Evolutionary conservation across 2,329 filamentous ascomycete species (phyloP), one percentile per base, ranked within the genome.

Genomic region (Curvularia sp.): DNA sequence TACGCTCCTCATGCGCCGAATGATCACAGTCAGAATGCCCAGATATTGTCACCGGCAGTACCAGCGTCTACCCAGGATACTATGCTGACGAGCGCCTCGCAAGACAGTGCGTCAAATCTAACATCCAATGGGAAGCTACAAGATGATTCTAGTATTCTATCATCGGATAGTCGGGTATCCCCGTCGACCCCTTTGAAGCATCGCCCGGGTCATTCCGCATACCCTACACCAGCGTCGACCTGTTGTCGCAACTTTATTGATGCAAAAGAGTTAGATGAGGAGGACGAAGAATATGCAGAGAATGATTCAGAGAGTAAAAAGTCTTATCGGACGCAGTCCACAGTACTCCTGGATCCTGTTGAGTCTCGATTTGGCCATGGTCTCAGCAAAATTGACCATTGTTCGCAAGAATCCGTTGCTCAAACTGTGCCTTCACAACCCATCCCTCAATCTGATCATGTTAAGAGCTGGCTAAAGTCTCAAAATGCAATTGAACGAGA

Each of bases 21-120:
- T 15, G 15, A 12, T 8, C 15, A 38, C 5, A 38, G 35, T 18
- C 35, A 38, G 13, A n/a, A 18, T 38, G 35, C 35, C 15, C 35
- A 38, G 15, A 18, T 9, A 9, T 38, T 38, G 15, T 15, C 15
- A 18, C 35, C 15, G 2, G 49, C 31, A 31, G 22, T 53, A 41
- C 35, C 58, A 2, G 47, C 31, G 46, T 58, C 47, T 39, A 54
- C 22, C 8, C 58, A 56, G 20, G n/a, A 43, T 28, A 15, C 15
- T 4, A 24, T 24, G 13, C 51, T 31, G 3, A 15, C 38, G 5
- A 10, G 28, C 20, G 31, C 15, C 3, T 48, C 58, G 2, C 49
- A 43, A 12, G 39, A 22, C 0, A n/a, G 10, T 7, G 4, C 30
- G 4, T 2, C 28, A 7, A 50, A 8, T 2, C 4, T 0, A 4